Evolutionary conservation across 2,329 filamentous ascomycete genomes (phyloP).

Genomic region (Paraphoma sp.): DNA sequence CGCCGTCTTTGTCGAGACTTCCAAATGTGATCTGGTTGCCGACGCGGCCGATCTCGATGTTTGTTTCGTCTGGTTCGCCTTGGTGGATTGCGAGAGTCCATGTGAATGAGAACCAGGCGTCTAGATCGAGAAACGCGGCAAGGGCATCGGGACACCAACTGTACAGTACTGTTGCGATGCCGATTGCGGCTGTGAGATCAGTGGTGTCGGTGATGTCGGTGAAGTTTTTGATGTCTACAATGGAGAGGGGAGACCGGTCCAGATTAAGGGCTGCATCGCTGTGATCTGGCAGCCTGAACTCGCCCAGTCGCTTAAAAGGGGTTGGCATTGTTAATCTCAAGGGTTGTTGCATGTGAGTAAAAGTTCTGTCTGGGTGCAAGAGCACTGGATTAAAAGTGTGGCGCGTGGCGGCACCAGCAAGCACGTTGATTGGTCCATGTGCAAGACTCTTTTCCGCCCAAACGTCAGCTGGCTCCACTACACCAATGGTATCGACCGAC

Average conservation of each 20-base stretch:
- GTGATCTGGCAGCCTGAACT: constrained; percentile 21
- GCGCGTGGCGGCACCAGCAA: neutral
- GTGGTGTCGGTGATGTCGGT: neutral
- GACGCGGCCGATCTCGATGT: constrained; percentile 30
- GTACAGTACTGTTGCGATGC: constrained; percentile 26
- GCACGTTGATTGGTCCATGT: neutral
- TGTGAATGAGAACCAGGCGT: constrained; percentile 33
- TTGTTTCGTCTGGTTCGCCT: constrained; percentile 12
- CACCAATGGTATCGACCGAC: too few species aligned
- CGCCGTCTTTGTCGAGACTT: constrained; percentile 18
- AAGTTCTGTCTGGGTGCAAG: too few species aligned
- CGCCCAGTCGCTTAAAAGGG: neutral
- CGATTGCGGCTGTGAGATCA: constrained; percentile 14
- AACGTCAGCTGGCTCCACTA: neutral
- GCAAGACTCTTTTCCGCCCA: neutral
- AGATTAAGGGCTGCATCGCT: constrained; percentile 11
- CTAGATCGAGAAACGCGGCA: constrained; percentile 25
- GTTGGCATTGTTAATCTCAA: neutral
- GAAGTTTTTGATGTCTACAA: constrained; percentile 7
- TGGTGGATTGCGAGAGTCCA: constrained; percentile 18
- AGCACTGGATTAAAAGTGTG: too few species aligned
- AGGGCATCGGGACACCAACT: constrained; percentile 26
- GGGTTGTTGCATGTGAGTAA: too few species aligned
- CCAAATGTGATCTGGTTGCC: constrained; percentile 32
- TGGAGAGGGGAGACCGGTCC: constrained; percentile 11